Conservation (phyloP, 805 yeast species). For the Limtongia smithiae region DNA sequence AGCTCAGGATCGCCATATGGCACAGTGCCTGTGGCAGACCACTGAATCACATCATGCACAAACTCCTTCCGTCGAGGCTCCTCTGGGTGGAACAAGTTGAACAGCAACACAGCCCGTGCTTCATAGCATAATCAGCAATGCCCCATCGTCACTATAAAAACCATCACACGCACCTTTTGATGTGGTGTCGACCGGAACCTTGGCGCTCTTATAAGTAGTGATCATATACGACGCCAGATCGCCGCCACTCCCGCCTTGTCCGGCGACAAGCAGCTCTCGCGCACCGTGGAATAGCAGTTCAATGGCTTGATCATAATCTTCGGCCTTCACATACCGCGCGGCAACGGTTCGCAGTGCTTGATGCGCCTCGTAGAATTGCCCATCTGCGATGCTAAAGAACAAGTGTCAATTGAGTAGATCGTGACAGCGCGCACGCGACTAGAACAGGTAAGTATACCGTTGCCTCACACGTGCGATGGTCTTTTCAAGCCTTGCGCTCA, state of each 20-base stretch:
- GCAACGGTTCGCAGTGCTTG: constrained; percentile 89
- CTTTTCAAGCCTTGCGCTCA: neutral
- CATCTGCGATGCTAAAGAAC: constrained; percentile 58
- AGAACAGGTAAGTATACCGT: no score
- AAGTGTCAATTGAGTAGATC: no score
- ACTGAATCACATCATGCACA: constrained; percentile 56
- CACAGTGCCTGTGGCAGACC: constrained; percentile 55
- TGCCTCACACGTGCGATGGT: neutral
- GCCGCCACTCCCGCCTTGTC: constrained; percentile 75
- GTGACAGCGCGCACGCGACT: no score
- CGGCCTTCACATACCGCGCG: constrained; percentile 71
- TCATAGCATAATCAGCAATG: no score
- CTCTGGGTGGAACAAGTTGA: constrained; percentile 44
- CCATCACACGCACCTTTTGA: constrained; percentile 43
- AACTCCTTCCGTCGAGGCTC: constrained; percentile 67
- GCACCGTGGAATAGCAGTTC: constrained; percentile 73
- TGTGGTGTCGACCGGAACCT: constrained; percentile 42
- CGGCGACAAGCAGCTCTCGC: constrained; percentile 58
- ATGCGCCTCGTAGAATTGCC: constrained; percentile 90
- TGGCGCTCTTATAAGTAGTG: constrained; percentile 60
- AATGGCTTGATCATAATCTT: constrained; percentile 65
- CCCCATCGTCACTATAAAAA: no score
- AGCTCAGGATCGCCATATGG: constrained; percentile 72
- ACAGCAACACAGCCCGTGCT: constrained; percentile 45
- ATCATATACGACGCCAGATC: constrained; percentile 71